Evolutionary conservation across 257 asterid species (phyloP).

Genomic region (Anisodus acutangulus): DNA sequence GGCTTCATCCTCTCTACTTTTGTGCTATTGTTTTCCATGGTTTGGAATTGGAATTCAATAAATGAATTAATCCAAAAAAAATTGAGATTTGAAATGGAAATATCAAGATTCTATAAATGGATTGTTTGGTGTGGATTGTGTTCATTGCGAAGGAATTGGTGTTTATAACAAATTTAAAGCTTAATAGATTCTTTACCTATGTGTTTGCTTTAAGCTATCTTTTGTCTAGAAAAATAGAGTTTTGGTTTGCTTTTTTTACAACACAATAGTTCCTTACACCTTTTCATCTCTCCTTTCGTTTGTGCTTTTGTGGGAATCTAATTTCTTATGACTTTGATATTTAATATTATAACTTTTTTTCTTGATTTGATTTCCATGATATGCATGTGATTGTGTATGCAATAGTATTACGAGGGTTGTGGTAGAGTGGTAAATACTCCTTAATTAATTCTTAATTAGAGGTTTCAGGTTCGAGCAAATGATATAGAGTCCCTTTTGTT

Average conservation of each 20-base stretch:
- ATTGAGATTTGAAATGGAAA: not conserved
- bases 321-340: constrained; percentile 11
- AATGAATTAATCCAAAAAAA: not conserved
- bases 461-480: too few relatives aligned
- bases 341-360: not conserved
- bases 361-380: constrained; percentile 12
- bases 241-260: constrained; percentile 49
- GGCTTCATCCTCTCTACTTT: constrained; percentile 54
- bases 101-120: not conserved
- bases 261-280: constrained; percentile 34
- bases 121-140: constrained; percentile 27
- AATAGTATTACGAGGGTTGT: not conserved
- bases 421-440: too few relatives aligned
- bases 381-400: constrained; percentile 17
- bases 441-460: too few relatives aligned
- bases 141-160: constrained; percentile 25
- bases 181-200: constrained; percentile 48
- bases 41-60: not conserved
- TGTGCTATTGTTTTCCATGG: constrained; percentile 55
- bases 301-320: not conserved
- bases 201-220: constrained; percentile 54
- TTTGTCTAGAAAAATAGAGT: constrained; percentile 16
- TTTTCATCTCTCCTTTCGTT: not conserved
- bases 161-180: constrained; percentile 26
- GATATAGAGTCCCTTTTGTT: too few relatives aligned